Evolutionary conservation across 2,329 filamentous ascomycete species (phyloP), one percentile per base, ranked within the genome.

Genomic region (Scorias spongiosa): DNA sequence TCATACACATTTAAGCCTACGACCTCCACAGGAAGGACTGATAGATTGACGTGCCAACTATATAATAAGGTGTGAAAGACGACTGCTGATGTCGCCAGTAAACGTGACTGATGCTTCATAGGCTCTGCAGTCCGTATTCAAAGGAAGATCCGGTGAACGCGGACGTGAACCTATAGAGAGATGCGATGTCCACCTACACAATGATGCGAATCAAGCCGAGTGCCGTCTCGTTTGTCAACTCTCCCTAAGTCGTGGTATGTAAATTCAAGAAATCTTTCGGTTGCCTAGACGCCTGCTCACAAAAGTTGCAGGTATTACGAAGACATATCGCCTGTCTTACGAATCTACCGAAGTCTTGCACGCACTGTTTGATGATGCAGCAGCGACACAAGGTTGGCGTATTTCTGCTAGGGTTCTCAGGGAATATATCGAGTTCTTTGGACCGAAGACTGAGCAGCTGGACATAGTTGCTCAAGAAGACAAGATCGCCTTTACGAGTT

Each of bases 401-500:
- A 84, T 88, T 45, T 76, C 80, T 12, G 79, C 82, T 2, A 70
- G 76, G 46, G 80, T 80, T 0, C 63, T 89, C 42, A 75, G 80
- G 48, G 81, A 87, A 53, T 74, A 86, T 48, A 80, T 84, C 63
- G 84, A 88, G 47, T 83, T 86, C 56, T 88, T 88, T 55, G 81
- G 82, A 0, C 80, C 81, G 1, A 83, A 81, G 5, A 85, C 84
- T 29, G 84, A 89, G 59, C 80, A 87, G 51, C 71, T 89, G 2
- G 84, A 88, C 52, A 80, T 89, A 49, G 81, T 83, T 55, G 78
- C 80, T 10, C 77, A 83, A 43, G 75, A 81, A 40, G 78, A 67
- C 9, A 72, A 74, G 46, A 72, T 83, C 12, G 82, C 84, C 45
- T 84, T 89, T 54, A 84, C 82, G 20, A 87, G 82, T 57, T 88